These are phyloP conservation scores for Oryza meridionalis DNA, from an alignment of 176 grass and related monocot species.

Conservation along the genomic window DNA sequence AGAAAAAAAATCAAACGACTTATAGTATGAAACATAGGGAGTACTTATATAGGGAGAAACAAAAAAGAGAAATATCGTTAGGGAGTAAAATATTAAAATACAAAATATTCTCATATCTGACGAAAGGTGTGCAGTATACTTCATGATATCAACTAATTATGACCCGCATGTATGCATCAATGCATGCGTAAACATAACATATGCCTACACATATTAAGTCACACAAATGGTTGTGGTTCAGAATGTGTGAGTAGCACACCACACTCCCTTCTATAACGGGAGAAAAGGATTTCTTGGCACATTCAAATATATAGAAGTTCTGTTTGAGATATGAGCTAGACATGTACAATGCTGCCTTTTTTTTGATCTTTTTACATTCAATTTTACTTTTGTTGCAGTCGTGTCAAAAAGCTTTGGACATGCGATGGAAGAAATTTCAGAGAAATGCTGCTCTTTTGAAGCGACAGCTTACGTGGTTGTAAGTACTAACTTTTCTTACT, in stretches of 20 bases:
- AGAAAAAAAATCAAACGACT: too few relatives aligned
- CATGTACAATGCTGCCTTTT: neutral
- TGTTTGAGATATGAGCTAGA: slow-evolving; percentile 19
- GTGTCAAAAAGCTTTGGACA: slow-evolving; percentile 75
- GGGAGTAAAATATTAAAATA: too few relatives aligned
- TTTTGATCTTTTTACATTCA: slow-evolving; percentile 17
- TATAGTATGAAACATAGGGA: too few relatives aligned
- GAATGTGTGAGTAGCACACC: neutral
- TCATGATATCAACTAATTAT: neutral
- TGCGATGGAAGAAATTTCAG: slow-evolving; percentile 84
- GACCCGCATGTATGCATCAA: neutral
- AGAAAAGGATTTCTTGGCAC: neutral
- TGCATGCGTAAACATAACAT: too few relatives aligned
- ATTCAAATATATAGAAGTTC: neutral
- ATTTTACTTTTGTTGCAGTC: slow-evolving; percentile 54
- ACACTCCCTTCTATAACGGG: neutral
- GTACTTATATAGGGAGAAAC: too few relatives aligned
- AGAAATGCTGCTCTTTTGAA: slow-evolving; percentile 87
- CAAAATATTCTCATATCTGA: neutral
- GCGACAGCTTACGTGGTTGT: slow-evolving; percentile 88
- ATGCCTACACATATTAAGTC: too few relatives aligned
- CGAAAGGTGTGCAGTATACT: neutral
- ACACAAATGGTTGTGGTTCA: too few relatives aligned
- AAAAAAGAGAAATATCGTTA: too few relatives aligned
- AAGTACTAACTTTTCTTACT: slow-evolving; percentile 44